Evolutionary conservation across 2,329 filamentous ascomycete species (phyloP).

Genomic region (Penicillium sclerotigenum): DNA sequence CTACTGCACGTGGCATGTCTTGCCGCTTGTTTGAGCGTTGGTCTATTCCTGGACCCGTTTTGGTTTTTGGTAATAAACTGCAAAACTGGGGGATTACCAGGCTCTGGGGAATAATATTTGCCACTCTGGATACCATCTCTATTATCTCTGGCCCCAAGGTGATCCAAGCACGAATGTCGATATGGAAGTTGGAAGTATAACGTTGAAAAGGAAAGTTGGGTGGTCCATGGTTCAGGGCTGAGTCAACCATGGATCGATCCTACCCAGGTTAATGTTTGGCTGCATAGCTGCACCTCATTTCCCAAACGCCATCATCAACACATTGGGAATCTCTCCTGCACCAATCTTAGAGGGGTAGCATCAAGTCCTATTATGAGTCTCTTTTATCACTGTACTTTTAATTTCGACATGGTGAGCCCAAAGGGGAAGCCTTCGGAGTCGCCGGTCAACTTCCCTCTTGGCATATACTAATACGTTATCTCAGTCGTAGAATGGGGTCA

Average conservation of each 20-base stretch:
- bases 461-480: neutral
- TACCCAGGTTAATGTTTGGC: neutral
- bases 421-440: conserved; percentile 11
- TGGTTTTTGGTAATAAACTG: neutral
- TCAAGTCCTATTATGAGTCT: neutral
- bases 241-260: neutral
- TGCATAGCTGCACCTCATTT: neutral
- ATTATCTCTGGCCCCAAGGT: neutral
- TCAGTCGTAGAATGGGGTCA: neutral
- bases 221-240: neutral
- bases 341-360: neutral
- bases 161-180: neutral
- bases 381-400: neutral
- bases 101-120: neutral
- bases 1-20: neutral
- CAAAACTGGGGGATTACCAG: neutral
- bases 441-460: conserved; percentile 4
- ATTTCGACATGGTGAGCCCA: neutral
- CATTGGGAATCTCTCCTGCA: neutral
- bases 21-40: neutral
- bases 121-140: conserved; percentile 1
- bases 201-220: neutral
- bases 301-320: neutral
- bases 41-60: neutral
- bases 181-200: neutral